Evolutionary conservation across 768 basidiomycete species (phyloP).

Genomic region (Boletus tylopilopsis): DNA sequence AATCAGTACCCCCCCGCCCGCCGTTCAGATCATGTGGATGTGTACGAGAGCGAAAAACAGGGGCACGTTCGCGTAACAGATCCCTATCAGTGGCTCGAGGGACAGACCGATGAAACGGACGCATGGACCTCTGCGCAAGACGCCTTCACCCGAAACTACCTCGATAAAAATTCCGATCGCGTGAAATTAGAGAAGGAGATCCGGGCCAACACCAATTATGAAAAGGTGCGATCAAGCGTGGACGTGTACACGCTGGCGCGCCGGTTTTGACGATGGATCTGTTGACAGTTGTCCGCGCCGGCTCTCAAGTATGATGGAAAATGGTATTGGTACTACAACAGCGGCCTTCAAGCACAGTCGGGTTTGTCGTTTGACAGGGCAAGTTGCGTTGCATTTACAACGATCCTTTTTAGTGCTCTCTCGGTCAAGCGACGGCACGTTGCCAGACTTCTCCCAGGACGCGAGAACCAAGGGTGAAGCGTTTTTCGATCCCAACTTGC

Average conservation of each 20-base stretch:
- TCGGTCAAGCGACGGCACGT: slow-evolving; percentile 48
- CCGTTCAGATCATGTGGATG: slow-evolving; percentile 63
- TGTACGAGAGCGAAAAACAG: slow-evolving; percentile 61
- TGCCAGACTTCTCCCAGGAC: slow-evolving; percentile 52
- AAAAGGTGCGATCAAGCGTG: slow-evolving; percentile 34
- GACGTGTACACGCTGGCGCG: neutral
- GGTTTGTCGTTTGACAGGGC: slow-evolving; percentile 20
- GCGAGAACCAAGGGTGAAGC: slow-evolving; percentile 54
- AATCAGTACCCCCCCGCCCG: slow-evolving; percentile 61
- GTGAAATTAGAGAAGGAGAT: slow-evolving; percentile 57
- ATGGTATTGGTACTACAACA: slow-evolving; percentile 84
- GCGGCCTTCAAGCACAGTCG: slow-evolving; percentile 69
- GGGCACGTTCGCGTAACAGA: slow-evolving; percentile 63
- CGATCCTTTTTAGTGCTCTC: slow-evolving; percentile 45
- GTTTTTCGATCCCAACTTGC: slow-evolving; percentile 78
- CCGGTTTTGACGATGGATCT: slow-evolving; percentile 2
- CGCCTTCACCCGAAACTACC: slow-evolving; percentile 51
- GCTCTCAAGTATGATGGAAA: slow-evolving; percentile 56
- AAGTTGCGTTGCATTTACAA: neutral
- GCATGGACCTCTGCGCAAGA: slow-evolving; percentile 63
- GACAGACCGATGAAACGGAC: slow-evolving; percentile 58
- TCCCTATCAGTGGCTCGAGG: slow-evolving; percentile 76
- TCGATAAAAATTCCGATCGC: slow-evolving; percentile 62
- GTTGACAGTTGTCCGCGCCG: slow-evolving; percentile 59
- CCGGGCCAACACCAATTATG: slow-evolving; percentile 49